Evolutionary conservation across 768 basidiomycete genomes (phyloP), one percentile per base, ranked within the genome.

Genomic region (Gloeophyllum trabeum): DNA sequence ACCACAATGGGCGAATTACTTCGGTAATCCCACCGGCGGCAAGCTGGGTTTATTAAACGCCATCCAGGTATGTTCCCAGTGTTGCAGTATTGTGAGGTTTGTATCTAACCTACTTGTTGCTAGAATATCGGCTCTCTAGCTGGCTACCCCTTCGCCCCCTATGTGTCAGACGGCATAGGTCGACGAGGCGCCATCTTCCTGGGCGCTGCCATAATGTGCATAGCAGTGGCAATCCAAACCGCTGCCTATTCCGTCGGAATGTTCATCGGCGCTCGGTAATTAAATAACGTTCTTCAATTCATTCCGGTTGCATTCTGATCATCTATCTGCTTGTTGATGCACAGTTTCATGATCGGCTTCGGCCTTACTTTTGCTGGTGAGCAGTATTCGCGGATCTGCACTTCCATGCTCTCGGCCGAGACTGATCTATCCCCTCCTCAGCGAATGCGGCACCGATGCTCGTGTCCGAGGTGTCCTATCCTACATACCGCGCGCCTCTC

Each of bases 391-490:
- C n/a, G n/a, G n/a, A n/a, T n/a, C n/a, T n/a, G n/a, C n/a, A n/a
- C n/a, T n/a, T n/a, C n/a, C n/a, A n/a, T n/a, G n/a, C n/a, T n/a
- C n/a, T 26, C 38, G 4, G 4, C 40, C 21, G 18, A 40, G n/a
- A n/a, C n/a, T n/a, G 51, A 57, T 59, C 44, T 46, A 50, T 18
- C 39, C 42, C 26, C 24, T 46, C 54, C 36, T 42, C 54, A 70
- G 75, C 74, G 20, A 79, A 76, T 51, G 77, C 85, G 40, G 86
- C 88, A 7, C 87, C 89, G 7, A 73, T 90, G 68, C 62, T 91
- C 63, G 77, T 91, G 42, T 81, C 86, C 39, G 89, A 92, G 61
- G 61, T 91, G n/a, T 71, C 88, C 1, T 90, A 90, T 58, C 89
- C 88, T 13, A 65, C 73, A 7, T 81, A 92, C 60, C 86, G 89